Base-by-base conservation (phyloP, 768 basidiomycete genomes). In the Porphyrellus cyaneotinctus region DNA sequence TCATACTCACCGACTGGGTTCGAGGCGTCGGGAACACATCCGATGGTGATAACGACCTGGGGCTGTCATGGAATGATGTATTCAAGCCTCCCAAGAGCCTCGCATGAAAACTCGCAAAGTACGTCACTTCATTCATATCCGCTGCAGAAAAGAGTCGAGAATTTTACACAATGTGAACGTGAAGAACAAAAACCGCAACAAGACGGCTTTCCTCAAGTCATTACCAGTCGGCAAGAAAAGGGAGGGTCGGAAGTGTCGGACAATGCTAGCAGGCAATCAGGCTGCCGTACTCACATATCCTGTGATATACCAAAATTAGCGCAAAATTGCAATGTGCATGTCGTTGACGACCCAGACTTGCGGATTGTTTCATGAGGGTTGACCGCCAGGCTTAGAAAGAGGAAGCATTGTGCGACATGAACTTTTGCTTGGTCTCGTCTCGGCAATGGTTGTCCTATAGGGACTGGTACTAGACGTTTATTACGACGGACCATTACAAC, bases 91-190 rank as follows among this genome's bases (percentile, higher is more conserved):
- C 65, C 17, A 74, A 69, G 65, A 91, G 59, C 68, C 79, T 24
- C 88, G 95, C 17, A 89, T 95, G 91, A 95, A 81, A 62, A 98
- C 97, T 1, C 92, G 85, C 77, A 99, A 99, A 75, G 89, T 86
- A 67, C 37, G 56, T 57, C 9, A 2, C 35, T 38, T 51, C 17
- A 11, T 51, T 66, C 26, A 62, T 48, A 56, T 30, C 18, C 20
- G n/a, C 24, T 37, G 26, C 64, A 91, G 92, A 87, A 84, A 75
- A 93, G 90, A 72, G 82, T 89, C 11, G 77, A 79, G 51, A 97
- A 98, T 74, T 97, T 93, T 74, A 91, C 74, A 81, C 85, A 78
- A 67, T 36, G 81, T 87, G 5, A 93, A 93, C 57, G 89, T 93
- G 57, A 93, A 93, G 76, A 92, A 91, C 71, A 91, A 87, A 69